Conservation (phyloP, 78 protist species). For the Speleostelium caveatum region DNA sequence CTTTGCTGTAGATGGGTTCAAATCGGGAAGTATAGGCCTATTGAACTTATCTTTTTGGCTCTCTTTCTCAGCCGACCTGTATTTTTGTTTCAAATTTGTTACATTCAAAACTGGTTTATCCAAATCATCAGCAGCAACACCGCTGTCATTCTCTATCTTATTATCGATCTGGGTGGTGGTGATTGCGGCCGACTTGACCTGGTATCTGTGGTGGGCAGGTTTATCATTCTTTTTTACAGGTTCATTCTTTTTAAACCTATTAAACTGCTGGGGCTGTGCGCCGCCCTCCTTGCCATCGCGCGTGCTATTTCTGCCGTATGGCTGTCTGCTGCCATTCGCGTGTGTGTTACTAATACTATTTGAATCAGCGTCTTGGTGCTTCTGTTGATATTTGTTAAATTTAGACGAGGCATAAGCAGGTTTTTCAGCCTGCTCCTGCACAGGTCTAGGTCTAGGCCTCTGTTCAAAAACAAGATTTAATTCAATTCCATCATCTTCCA, state of each 20-base stretch:
- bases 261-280: too few relatives aligned
- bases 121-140: too few relatives aligned
- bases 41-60: conserved; percentile 18
- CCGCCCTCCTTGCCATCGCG: not conserved
- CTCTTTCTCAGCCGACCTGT: not conserved
- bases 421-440: not conserved
- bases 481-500: conserved; percentile 73
- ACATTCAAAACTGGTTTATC: not conserved
- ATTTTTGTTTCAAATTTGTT: conserved; percentile 4
- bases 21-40: conserved; percentile 25
- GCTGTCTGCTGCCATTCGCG: not conserved
- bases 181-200: not conserved
- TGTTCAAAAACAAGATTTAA: conserved; percentile 34
- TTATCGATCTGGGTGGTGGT: not conserved
- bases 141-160: not conserved
- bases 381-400: not conserved
- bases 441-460: conserved; percentile 6
- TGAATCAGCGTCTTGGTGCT: too few relatives aligned
- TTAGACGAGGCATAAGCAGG: too few relatives aligned
- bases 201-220: not conserved
- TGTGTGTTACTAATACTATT: not conserved
- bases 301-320: not conserved
- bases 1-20: not conserved
- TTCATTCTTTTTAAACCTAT: not conserved
- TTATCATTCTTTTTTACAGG: not conserved